Evolutionary conservation across 441 rosid species (phyloP), one percentile per base, ranked within the genome.

Genomic region (Mallotus japonicus): DNA sequence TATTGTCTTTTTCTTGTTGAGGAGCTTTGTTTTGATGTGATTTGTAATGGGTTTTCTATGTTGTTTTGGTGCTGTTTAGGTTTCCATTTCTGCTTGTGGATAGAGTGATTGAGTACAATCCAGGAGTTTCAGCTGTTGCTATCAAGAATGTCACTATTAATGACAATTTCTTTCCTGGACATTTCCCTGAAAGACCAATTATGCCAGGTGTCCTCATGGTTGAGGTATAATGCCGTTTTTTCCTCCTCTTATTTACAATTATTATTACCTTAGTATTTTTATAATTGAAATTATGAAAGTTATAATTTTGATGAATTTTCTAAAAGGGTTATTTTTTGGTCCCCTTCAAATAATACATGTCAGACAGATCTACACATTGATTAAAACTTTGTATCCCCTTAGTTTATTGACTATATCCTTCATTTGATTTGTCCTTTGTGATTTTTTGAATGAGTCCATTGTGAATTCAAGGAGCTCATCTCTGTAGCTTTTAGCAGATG

Each of bases 161-260:
- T 81, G 97, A 93, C 78, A 92, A 89, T 81, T 93, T 93, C 72
- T 93, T 93, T 73, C 97, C 97, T 67, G 98, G 98, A 0, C 98
- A 93, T 79, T 93, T 93, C 77, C 98, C 97, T 37, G 92, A 88
- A 63, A 87, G 96, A 77, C 96, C 98, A 22, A 93, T 89, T 44
- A 89, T 93, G 98, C 97, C 97, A 78, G 97, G 96, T 75, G 97
- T 92, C 78, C 97, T 93, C 73, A 93, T 92, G 91, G 84, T 92
- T 78, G 98, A 93, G 96, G 97, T 90, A 79, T 28, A 66, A 19
- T 34, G 5, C 57, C 63, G 15, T 16, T 19, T 16, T 62, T 20
- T 24, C 44, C 16, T 59, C 51, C 50, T 70, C 3, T 12, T 11
- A 10, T 24, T 24, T 24, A 24, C 28, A 24, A 24, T 24, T 24